Evolutionary conservation across 768 basidiomycete genomes (phyloP).

Genomic region (Strobilomyces echinocephalus): DNA sequence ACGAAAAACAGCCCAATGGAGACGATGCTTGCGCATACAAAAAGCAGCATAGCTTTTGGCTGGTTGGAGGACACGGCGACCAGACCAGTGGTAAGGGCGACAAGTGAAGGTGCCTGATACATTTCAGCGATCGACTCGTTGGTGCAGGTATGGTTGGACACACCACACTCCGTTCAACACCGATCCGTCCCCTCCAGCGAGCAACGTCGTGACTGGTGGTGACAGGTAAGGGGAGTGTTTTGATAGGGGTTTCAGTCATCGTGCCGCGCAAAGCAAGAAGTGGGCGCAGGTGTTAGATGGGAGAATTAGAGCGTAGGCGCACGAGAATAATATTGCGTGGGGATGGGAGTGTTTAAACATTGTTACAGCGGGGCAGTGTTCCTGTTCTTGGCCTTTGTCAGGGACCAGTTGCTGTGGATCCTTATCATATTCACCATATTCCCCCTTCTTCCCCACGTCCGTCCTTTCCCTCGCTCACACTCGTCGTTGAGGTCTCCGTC

Average conservation of each 20-base stretch:
- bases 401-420: too few relatives aligned
- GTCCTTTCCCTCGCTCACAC: too few relatives aligned
- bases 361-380: too few relatives aligned
- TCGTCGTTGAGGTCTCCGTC: too few relatives aligned
- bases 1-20: background rate
- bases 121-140: background rate
- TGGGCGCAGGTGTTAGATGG: too few relatives aligned
- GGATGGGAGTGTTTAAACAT: too few relatives aligned
- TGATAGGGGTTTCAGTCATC: background rate
- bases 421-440: too few relatives aligned
- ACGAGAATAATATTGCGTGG: too few relatives aligned
- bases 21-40: background rate
- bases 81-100: background rate
- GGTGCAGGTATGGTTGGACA: background rate
- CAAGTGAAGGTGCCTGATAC: background rate
- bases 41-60: background rate
- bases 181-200: background rate
- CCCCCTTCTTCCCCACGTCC: too few relatives aligned
- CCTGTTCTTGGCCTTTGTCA: too few relatives aligned
- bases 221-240: background rate
- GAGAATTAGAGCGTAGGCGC: too few relatives aligned
- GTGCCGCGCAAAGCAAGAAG: background rate
- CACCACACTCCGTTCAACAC: background rate
- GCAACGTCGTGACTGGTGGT: background rate
- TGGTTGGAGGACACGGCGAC: background rate